Evolutionary conservation across 495 filamentous ascomycete species (phyloP), one percentile per base, ranked within the genome.

Genomic region (Aspergillus avenaceus): DNA sequence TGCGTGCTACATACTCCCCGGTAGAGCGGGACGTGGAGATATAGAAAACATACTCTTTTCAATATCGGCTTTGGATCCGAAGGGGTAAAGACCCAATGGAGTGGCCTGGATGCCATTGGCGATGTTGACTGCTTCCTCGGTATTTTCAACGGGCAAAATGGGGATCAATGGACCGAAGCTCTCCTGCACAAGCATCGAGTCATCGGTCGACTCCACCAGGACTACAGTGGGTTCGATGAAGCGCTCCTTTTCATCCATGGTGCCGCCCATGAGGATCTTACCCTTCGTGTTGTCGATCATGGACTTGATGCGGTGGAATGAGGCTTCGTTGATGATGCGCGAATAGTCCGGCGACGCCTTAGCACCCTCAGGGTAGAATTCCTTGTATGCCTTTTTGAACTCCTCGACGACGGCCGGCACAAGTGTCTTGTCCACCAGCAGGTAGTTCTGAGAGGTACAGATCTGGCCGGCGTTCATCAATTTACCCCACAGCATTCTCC

Each of bases 151-250:
- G 8, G 88, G 79, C 25, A 90, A 70, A 47, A 96, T 82, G 41
- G 89, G 80, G 42, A 95, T 85, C 45, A 96, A 76, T 11, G 93
- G 93, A 28, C 91, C 93, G 62, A 97, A 98, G 52, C 83, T 85
- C 73, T 98, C 93, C 43, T 92, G 80, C 44, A 65, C 58, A 57
- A 96, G 76, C 63, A 96, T 73, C 21, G 87, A 79, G 66, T 97
- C 93, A 19, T 87, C 75, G n/a, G 75, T 51, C 43, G 81, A 83
- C 55, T 86, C 74, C 18, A 97, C 83, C 55, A 84, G 77, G 22
- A 97, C 80, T 7, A 93, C 78, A 0, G 93, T 97, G 0, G 89
- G 88, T 60, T 90, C 87, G 53, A 98, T 90, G 63, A 84, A 96
- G 37, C 82, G 80, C 34, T 90, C 83, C 55, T 71, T 69, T 70